These are phyloP conservation scores for Conringia planisiliqua DNA, from an alignment of 345 rosid genomes.

Conservation along the genomic window DNA sequence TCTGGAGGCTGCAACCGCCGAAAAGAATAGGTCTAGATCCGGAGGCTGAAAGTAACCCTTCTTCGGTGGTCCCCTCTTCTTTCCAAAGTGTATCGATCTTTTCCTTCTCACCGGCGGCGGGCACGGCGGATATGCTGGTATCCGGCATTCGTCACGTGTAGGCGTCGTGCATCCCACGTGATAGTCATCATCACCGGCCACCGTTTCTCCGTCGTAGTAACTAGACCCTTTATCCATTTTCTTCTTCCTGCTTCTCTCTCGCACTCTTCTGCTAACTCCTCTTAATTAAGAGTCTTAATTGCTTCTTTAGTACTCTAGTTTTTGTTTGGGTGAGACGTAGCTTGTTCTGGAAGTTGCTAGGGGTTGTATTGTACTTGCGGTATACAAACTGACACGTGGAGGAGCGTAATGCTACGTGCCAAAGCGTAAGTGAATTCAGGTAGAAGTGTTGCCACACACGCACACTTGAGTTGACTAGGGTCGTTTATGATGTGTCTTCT, in stretches of 20 bases:
- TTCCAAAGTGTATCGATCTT: neutral
- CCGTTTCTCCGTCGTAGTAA: neutral
- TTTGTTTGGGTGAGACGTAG: constrained; percentile 9
- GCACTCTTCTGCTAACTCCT: neutral
- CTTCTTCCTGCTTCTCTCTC: neutral
- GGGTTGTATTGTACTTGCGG: constrained; percentile 18
- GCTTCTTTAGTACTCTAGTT: constrained; percentile 14
- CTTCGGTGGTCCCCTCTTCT: constrained; percentile 42
- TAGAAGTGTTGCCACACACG: constrained; percentile 16
- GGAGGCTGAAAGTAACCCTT: constrained; percentile 68
- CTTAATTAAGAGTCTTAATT: neutral
- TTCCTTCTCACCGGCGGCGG: constrained; percentile 74
- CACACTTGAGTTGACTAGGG: constrained; percentile 3
- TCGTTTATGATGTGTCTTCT: constrained; percentile 1
- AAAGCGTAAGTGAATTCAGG: neutral
- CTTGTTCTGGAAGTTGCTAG: constrained; percentile 36
- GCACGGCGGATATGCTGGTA: constrained; percentile 37
- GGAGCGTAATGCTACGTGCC: constrained; percentile 20
- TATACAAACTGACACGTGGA: constrained; percentile 18
- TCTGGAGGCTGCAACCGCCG: constrained; percentile 22
- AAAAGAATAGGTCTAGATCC: constrained; percentile 58
- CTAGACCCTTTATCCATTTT: constrained; percentile 6
- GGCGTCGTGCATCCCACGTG: constrained; percentile 58
- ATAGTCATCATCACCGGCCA: constrained; percentile 11
- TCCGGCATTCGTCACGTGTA: constrained; percentile 37